Evolutionary conservation across 2,329 filamentous ascomycete species (phyloP).

Genomic region (Stagonosporopsis rhizophila): DNA sequence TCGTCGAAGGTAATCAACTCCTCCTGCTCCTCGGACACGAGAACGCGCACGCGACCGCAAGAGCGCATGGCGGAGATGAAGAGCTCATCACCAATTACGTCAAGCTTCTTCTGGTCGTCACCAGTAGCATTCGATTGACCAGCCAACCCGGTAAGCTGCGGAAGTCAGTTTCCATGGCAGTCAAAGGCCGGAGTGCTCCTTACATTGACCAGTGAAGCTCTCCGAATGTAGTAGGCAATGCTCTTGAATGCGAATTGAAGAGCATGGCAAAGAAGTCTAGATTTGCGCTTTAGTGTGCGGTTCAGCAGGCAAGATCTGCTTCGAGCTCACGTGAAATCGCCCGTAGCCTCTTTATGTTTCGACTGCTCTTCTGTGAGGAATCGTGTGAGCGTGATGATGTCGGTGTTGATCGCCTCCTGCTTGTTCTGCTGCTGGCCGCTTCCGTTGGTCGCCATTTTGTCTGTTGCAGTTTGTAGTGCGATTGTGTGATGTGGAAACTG

Average conservation of each 20-base stretch:
- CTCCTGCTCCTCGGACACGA: conserved; percentile 99
- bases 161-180: conserved; percentile 22
- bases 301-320: not conserved
- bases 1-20: conserved; percentile 86
- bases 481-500: not conserved
- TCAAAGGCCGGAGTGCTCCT: conserved; percentile 8
- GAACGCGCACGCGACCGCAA: conserved; percentile 84
- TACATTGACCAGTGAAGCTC: conserved; percentile 88
- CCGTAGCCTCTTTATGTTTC: conserved; percentile 92
- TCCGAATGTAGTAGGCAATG: conserved; percentile 98
- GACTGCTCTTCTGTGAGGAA: conserved; percentile 96
- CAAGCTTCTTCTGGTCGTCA: conserved; percentile 99
- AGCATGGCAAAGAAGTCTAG: conserved; percentile 93
- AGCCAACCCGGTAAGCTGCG: conserved; percentile 81
- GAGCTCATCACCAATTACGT: conserved; percentile 97
- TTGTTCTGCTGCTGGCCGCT: conserved; percentile 57
- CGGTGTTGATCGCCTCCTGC: conserved; percentile 84
- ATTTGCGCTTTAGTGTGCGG: conserved; percentile 2
- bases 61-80: conserved; percentile 96
- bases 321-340: conserved; percentile 85
- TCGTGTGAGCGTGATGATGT: conserved; percentile 93
- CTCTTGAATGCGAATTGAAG: conserved; percentile 99
- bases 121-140: conserved; percentile 94
- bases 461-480: not conserved
- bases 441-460: conserved; percentile 51